Conservation (phyloP, 2,329 filamentous ascomycete species). For the Talaromyces sp. region DNA sequence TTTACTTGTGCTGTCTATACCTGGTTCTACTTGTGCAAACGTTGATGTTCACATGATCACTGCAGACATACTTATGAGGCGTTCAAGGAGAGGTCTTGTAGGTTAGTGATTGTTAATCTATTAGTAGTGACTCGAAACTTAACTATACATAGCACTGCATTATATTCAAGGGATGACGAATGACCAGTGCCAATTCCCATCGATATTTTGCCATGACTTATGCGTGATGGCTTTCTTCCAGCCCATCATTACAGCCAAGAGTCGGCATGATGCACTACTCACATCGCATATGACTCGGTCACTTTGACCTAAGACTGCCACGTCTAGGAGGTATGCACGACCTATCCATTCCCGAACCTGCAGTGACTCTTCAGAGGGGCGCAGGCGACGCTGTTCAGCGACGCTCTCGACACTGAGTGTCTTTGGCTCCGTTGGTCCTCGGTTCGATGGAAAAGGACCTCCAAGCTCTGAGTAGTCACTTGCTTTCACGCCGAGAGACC, state of each 20-base stretch:
- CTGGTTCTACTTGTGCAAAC: background rate
- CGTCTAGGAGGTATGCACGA: constrained; percentile 76
- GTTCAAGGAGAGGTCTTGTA: background rate
- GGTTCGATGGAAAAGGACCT: constrained; percentile 26
- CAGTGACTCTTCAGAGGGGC: constrained; percentile 49
- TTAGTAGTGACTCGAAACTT: background rate
- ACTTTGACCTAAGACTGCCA: constrained; percentile 66
- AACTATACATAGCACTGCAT: background rate
- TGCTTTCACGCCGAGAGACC: constrained; percentile 59
- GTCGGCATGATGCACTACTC: constrained; percentile 60
- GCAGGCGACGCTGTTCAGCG: constrained; percentile 19
- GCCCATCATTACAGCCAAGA: constrained; percentile 82
- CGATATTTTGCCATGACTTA: constrained; percentile 73
- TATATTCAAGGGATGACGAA: constrained; percentile 18
- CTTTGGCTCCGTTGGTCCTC: constrained; percentile 16
- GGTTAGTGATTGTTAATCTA: background rate
- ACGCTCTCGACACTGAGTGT: constrained; percentile 12
- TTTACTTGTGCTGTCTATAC: background rate
- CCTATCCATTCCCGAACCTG: constrained; percentile 70
- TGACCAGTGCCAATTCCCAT: constrained; percentile 64
- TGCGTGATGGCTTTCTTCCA: constrained; percentile 64
- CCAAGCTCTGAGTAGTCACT: constrained; percentile 27
- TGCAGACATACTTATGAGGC: background rate
- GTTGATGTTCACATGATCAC: background rate
- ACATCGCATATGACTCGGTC: constrained; percentile 75